Percentiles rank a stretch among this genome's conserved stretches.
Evolutionary conservation across 306 rosid species (phyloP).

Genomic region (Pueraria montana): DNA sequence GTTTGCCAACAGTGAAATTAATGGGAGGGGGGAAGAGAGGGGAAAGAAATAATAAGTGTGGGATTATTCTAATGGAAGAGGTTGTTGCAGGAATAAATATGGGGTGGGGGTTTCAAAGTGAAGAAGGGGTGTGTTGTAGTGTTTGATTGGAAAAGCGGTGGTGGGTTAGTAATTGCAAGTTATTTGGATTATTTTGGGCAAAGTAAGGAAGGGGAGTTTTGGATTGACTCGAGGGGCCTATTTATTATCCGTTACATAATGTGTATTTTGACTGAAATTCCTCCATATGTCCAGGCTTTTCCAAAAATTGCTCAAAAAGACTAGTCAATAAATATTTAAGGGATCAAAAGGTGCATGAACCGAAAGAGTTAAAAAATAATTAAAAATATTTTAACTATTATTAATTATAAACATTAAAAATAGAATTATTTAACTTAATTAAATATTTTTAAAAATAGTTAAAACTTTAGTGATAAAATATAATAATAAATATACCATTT

Average conservation of each 20-base stretch:
- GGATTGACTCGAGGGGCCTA: slow-evolving; percentile 99
- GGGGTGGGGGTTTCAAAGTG: slow-evolving; percentile 70
- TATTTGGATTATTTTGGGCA: slow-evolving; percentile 60
- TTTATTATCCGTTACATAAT: slow-evolving; percentile 49
- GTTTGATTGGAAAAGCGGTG: slow-evolving; percentile 82
- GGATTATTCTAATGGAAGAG: slow-evolving; percentile 78
- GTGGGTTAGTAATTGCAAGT: slow-evolving; percentile 82
- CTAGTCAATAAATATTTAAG: neutral
- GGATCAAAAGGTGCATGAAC: too few relatives aligned
- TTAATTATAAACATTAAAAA: too few relatives aligned
- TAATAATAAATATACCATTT: too few relatives aligned
- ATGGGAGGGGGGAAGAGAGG: slow-evolving; percentile 44
- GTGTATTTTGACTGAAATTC: slow-evolving; percentile 14
- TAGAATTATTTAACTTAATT: too few relatives aligned
- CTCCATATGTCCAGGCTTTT: neutral
- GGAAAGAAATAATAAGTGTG: slow-evolving; percentile 54
- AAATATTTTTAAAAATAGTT: too few relatives aligned
- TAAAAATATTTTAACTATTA: too few relatives aligned
- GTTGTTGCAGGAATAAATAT: slow-evolving; percentile 81
- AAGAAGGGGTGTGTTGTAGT: slow-evolving; percentile 48
- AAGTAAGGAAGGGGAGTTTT: slow-evolving; percentile 49
- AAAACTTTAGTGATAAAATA: too few relatives aligned
- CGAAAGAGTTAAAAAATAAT: too few relatives aligned
- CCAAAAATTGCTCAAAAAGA: neutral
- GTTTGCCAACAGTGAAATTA: slow-evolving; percentile 44